Percentiles rank a stretch among this genome's conserved stretches.
phyloP scores from a whole-genome alignment of 2,329 filamentous ascomycete genomes.

The Phialophora chinensis region DNA sequence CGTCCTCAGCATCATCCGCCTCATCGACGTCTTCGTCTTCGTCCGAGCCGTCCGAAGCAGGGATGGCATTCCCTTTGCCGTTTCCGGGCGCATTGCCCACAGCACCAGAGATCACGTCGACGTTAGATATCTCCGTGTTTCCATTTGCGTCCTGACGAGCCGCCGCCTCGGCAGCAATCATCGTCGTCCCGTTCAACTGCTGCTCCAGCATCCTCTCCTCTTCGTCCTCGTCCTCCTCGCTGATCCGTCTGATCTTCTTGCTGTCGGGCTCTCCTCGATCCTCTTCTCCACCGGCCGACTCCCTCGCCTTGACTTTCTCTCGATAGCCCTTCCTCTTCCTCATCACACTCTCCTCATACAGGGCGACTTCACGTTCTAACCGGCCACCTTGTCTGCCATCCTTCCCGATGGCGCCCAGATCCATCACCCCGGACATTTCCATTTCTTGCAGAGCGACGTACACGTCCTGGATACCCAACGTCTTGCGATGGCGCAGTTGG shows the following conservation, averaged over 20 bases:
- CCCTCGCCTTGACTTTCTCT: conserved; percentile 48
- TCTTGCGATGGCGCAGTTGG: conserved; percentile 64
- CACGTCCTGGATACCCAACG: conserved; percentile 66
- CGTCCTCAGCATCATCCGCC: conserved; percentile 33
- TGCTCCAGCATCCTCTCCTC: conserved; percentile 39
- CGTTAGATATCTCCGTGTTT: conserved; percentile 22
- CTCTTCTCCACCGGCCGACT: conserved; percentile 66
- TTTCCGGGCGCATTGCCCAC: conserved; percentile 23
- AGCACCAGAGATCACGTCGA: conserved; percentile 31
- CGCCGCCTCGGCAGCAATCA: conserved; percentile 32
- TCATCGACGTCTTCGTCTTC: conserved; percentile 37
- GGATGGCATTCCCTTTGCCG: conserved; percentile 34
- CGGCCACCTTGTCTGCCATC: conserved; percentile 59
- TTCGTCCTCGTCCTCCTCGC: conserved; percentile 20
- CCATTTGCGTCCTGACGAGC: conserved; percentile 7
- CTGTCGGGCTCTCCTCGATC: conserved; percentile 47
- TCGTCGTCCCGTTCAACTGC: conserved; percentile 39
- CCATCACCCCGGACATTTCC: conserved; percentile 55
- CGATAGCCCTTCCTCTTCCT: conserved; percentile 47
- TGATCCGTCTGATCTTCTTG: conserved; percentile 34
- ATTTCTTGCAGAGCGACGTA: conserved; percentile 65
- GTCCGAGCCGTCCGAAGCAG: conserved; percentile 20
- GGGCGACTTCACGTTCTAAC: conserved; percentile 64
- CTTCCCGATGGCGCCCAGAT: conserved; percentile 27
- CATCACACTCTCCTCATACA: conserved; percentile 48